phyloP scores from a whole-genome alignment of 495 filamentous ascomycete species.

The Penicillium argentinense region DNA sequence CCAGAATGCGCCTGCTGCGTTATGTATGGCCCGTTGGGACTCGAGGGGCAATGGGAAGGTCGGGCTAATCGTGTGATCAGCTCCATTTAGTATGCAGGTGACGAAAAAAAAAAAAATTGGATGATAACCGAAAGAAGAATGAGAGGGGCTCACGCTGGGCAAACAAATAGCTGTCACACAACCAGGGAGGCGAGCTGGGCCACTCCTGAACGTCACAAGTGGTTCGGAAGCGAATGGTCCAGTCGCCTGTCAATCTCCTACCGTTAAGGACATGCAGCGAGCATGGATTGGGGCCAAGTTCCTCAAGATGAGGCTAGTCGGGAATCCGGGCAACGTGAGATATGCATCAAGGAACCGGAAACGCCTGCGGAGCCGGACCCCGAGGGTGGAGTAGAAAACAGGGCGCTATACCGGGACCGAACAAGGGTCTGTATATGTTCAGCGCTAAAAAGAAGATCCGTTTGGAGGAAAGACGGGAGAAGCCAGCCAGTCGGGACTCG shows the following conservation, averaged over 20 bases:
- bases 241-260: constrained; percentile 5
- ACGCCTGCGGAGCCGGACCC: neutral
- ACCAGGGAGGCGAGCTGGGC: constrained; percentile 21
- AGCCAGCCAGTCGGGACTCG: no score
- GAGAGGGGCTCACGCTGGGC: neutral
- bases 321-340: constrained; percentile 2
- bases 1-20: constrained; percentile 13
- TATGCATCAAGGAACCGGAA: neutral
- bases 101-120: constrained; percentile 6
- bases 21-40: constrained; percentile 5
- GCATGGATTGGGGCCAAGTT: neutral
- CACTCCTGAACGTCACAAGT: constrained; percentile 15
- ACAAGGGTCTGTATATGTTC: neutral
- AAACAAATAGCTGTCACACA: constrained; percentile 26
- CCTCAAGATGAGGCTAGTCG: constrained; percentile 9
- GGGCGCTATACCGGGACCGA: neutral
- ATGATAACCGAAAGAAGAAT: constrained; percentile 1
- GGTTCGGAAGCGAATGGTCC: constrained; percentile 6
- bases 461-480: no score
- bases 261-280: constrained; percentile 3
- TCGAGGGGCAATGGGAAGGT: neutral
- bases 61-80: no score
- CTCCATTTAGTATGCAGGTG: constrained; percentile 15
- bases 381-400: neutral
- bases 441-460: no score